Base-by-base conservation (phyloP, 2,329 filamentous ascomycete species). In the Didymella lethalis region DNA sequence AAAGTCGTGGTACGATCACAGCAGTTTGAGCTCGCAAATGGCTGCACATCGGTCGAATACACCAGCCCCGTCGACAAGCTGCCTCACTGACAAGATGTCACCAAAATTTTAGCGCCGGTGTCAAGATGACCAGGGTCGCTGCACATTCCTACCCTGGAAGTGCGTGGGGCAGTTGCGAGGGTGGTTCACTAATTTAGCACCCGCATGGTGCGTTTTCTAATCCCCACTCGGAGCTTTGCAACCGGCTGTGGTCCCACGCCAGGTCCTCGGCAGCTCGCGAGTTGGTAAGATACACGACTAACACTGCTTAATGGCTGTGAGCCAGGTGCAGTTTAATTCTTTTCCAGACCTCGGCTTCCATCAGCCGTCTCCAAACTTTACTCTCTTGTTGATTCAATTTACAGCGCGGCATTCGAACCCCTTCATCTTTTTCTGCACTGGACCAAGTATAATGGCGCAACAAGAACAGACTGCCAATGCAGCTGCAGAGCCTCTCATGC, bases 311-410 rank as follows among this genome's bases (percentile, higher is more conserved):
- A 62, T 69, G n/a, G 45, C 31, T 28, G 29, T 52, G 48, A 55
- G 38, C 55, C 55, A 64, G 46, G 60, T 50, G 23, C 23, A 53
- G 60, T 54, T 45, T 26, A 50, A 44, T 25, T 45, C 51, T 52
- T 59, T 48, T 38, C 26, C 60, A 62, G 63, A 71, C 73, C 72
- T 74, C 71, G 69, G 70, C 63, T 71, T 49, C 32, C 25, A 6
- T 25, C 5, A 29, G 45, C 23, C 36, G 50, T 45, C 41, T 52
- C 62, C 53, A 55, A 59, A 59, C 58, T 50, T 63, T 36, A 50
- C 28, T 50, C 47, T 41, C 43, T 51, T 34, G 50, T 57, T 52
- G 36, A 52, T 55, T 32, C 55, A 56, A 40, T 41, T 54, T 54
- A 46, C 31, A 44, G 45, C 57, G 20, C 57, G 54, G 56, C 32